phyloP scores from a whole-genome alignment of 345 rosid species.

The Salix brachista region DNA sequence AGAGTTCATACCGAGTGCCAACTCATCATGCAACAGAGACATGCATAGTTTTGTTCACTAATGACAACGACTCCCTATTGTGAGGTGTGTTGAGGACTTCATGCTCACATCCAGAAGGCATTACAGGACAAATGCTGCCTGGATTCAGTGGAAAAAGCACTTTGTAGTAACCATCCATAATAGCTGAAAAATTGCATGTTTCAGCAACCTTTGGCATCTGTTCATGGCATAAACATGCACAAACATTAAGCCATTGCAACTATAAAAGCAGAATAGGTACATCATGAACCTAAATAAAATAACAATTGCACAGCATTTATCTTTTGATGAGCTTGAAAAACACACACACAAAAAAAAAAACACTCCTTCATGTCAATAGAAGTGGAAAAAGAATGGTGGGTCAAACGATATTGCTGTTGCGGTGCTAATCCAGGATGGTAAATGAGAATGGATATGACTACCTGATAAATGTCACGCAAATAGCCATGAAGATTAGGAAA shows the following conservation, averaged over 20 bases:
- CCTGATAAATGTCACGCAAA: conserved; percentile 78
- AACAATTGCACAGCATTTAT: no score
- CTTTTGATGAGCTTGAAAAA: not conserved
- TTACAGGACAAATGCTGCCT: conserved; percentile 59
- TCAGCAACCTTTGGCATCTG: conserved; percentile 78
- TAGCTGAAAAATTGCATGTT: conserved; percentile 66
- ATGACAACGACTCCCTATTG: conserved; percentile 42
- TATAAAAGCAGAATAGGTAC: not conserved
- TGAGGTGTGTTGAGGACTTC: conserved; percentile 51
- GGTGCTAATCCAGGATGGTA: not conserved
- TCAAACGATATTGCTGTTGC: no score
- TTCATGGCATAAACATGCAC: not conserved
- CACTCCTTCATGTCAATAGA: not conserved
- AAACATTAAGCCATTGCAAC: not conserved
- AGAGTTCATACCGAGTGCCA: not conserved
- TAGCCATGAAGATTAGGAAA: conserved; percentile 63
- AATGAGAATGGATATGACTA: conserved; percentile 6
- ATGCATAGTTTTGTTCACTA: conserved; percentile 17
- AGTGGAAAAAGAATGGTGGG: not conserved
- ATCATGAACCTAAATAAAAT: not conserved
- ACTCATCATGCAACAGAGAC: conserved; percentile 9
- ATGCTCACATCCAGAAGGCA: conserved; percentile 49
- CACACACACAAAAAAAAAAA: not conserved
- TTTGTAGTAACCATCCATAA: conserved; percentile 78
- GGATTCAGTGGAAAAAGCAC: conserved; percentile 82